Percentiles rank a stretch among this genome's conserved stretches.
phyloP scores from a whole-genome alignment of 139 green algal genomes.

The Coelastrella sp. region DNA sequence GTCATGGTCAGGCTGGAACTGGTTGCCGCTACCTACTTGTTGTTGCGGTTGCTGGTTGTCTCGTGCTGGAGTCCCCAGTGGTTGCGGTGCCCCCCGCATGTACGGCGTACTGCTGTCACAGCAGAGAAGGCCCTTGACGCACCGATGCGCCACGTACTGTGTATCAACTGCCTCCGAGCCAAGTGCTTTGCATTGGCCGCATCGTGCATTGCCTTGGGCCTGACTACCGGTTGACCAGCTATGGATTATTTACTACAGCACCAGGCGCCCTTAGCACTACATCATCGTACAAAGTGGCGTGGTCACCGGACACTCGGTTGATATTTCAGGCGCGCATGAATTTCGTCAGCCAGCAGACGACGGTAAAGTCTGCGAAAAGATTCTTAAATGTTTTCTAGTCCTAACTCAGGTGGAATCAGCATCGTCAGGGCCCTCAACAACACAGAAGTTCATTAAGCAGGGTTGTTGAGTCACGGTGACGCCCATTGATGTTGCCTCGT shows the following conservation, averaged over 20 bases:
- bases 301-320: neutral
- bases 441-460: neutral
- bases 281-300: neutral
- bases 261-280: neutral
- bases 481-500: slow-evolving; percentile 5
- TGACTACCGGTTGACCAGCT: too few species aligned
- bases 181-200: neutral
- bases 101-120: neutral
- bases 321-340: neutral
- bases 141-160: neutral
- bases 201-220: neutral
- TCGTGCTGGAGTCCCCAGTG: neutral
- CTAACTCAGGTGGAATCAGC: neutral
- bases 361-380: neutral
- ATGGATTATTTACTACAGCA: too few species aligned
- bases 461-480: slow-evolving; percentile 5
- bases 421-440: neutral
- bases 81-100: neutral
- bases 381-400: neutral
- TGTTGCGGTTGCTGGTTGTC: neutral
- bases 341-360: neutral
- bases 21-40: neutral
- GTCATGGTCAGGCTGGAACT: too few species aligned
- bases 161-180: neutral
- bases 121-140: neutral